Evolutionary conservation across 257 asterid genomes (phyloP).

Genomic region (Osmanthus fragrans): DNA sequence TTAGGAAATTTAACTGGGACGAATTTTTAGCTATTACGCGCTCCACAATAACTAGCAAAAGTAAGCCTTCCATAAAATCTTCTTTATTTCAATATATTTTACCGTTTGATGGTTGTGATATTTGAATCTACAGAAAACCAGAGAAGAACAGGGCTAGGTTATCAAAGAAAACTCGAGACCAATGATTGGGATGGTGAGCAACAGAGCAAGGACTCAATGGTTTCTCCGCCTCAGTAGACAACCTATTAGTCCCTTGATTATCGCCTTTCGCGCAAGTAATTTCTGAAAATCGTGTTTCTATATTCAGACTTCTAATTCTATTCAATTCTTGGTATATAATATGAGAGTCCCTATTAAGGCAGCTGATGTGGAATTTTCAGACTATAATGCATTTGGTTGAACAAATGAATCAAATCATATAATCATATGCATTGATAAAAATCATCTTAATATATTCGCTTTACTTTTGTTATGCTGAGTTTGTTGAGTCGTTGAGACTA

Average conservation of each 20-base stretch:
- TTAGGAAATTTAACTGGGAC: not conserved
- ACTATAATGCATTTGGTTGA: not conserved
- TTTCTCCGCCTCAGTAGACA: slow-evolving; percentile 42
- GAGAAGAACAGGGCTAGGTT: slow-evolving; percentile 21
- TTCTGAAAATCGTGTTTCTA: not conserved
- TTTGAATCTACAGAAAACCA: slow-evolving; percentile 37
- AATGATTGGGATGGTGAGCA: slow-evolving; percentile 37
- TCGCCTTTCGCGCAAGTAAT: not conserved
- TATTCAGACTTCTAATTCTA: slow-evolving; percentile 2
- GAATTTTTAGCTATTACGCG: slow-evolving; percentile 48
- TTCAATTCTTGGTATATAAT: slow-evolving; percentile 8
- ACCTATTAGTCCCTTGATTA: slow-evolving; percentile 25
- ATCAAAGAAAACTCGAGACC: slow-evolving; percentile 33
- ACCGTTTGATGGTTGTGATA: not conserved
- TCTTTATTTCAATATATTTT: not conserved
- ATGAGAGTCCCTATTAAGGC: slow-evolving; percentile 21
- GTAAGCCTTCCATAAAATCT: not conserved
- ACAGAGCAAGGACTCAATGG: slow-evolving; percentile 31
- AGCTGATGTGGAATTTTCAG: not conserved
- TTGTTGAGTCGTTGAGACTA: no score
- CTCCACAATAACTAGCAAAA: slow-evolving; percentile 55
- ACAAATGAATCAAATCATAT: not conserved
- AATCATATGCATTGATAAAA: not conserved
- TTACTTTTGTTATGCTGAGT: not conserved
- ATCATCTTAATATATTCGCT: not conserved